Evolutionary conservation across 2,329 filamentous ascomycete species (phyloP).

Genomic region (Colletotrichum sp.): DNA sequence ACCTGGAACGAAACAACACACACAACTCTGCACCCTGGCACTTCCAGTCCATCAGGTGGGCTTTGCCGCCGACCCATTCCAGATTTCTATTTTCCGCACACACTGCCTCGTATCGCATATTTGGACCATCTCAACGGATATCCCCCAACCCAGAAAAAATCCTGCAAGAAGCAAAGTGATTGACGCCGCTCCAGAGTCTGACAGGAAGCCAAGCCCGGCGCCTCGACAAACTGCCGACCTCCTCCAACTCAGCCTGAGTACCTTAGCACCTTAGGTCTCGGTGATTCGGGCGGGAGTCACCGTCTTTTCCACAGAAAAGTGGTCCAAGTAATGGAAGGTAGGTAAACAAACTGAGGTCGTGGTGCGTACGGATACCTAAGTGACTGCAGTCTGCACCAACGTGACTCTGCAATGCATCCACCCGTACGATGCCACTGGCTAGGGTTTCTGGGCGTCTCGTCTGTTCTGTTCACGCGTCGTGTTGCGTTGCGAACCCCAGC

Average conservation of each 20-base stretch:
- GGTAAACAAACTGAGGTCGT: not conserved
- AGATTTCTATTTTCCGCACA: not conserved
- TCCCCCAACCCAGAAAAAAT: not conserved
- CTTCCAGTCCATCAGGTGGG: not conserved
- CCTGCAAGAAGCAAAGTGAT: not conserved
- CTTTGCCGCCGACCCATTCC: not conserved
- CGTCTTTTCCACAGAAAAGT: not conserved
- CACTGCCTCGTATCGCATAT: conserved; percentile 9
- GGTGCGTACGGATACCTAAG: too few relatives aligned
- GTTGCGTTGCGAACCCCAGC: not conserved
- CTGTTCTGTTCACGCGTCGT: not conserved
- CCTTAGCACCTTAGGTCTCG: not conserved
- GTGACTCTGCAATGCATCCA: not conserved
- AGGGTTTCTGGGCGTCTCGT: not conserved
- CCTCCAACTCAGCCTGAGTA: not conserved
- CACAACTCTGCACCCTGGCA: not conserved
- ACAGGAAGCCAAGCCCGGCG: not conserved
- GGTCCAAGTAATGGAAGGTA: not conserved
- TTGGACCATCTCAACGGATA: not conserved
- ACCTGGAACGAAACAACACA: conserved; percentile 9
- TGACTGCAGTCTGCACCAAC: not conserved
- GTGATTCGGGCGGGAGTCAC: not conserved
- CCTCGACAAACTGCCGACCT: not conserved
- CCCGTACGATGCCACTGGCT: not conserved
- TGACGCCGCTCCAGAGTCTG: not conserved